Evolutionary conservation across 768 basidiomycete genomes (phyloP), one percentile per base, ranked within the genome.

Genomic region (Daedaleopsis sinensis): DNA sequence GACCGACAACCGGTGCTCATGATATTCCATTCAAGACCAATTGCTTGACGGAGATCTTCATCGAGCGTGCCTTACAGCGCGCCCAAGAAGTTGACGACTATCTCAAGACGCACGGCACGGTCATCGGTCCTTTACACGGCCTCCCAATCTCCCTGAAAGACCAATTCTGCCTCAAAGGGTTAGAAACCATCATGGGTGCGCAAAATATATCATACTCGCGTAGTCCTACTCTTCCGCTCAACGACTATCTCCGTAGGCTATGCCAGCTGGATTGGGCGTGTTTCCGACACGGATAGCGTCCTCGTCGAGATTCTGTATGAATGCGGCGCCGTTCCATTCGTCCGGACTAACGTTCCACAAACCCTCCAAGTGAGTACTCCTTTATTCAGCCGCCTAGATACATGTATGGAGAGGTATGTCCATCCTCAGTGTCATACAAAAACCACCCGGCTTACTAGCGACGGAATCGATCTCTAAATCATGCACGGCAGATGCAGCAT

Each of bases 111-210:
- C 78, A 74, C 2, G 82, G 82, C 21, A 74, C 74, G 60, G 61
- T 73, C 0, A 71, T 82, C 18, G 82, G 82, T 0, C 80, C 81
- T 1, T 68, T 82, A 12, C 80, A 81, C 62, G 79, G 78, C 37
- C 73, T 82, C 16, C 80, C 80, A 0, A 74, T 82, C 62, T 79
- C 78, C 18, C 69, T 82, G 62, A 82, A 82, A 65, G 79, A 82
- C 66, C 73, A 75, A 64, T 82, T 88, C 64, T 75, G 77, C 11
- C 83, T 89, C 74, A 80, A 85, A 69, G 87, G 85, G 5, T 67
- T 85, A 35, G 86, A 88, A 66, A 86, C 85, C 56, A 78, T 76
- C 64, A 84, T 85, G 81, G 83, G 81, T 80, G 63, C 13, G 73
- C 23, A 16, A 5, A 57, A 13, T 39, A 16, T 23, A 18, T 13